Evolutionary conservation across 768 basidiomycete species (phyloP).

Genomic region (Agaricus subrufescens): DNA sequence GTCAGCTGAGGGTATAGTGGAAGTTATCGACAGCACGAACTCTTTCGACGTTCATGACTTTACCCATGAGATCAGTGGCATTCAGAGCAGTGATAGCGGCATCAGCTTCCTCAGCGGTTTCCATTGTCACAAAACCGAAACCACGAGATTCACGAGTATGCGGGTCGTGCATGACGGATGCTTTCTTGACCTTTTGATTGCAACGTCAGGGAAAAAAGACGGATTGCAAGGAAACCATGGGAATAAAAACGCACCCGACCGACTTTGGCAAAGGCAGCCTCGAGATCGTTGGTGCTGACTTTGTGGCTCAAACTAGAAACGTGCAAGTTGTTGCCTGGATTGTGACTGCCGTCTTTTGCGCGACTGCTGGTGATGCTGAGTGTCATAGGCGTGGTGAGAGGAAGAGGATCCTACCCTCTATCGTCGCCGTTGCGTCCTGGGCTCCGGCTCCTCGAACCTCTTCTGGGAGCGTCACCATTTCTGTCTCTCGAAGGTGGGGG

Average conservation of each 20-base stretch:
- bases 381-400: constrained; percentile 11
- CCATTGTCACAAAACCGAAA: constrained; percentile 80
- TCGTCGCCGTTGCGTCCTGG: constrained; percentile 50
- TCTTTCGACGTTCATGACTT: constrained; percentile 85
- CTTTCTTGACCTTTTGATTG: constrained; percentile 60
- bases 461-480: constrained; percentile 48
- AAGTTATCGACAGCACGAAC: constrained; percentile 29
- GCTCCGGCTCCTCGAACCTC: constrained; percentile 78
- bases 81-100: constrained; percentile 85
- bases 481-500: constrained; percentile 31
- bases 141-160: constrained; percentile 63
- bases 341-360: constrained; percentile 48
- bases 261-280: constrained; percentile 82
- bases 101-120: constrained; percentile 80
- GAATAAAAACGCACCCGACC: constrained; percentile 39
- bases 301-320: constrained; percentile 54
- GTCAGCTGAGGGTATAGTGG: not conserved
- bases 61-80: constrained; percentile 82
- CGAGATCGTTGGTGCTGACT: constrained; percentile 81
- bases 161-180: constrained; percentile 69
- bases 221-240: not conserved
- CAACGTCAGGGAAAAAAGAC: not conserved
- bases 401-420: too few relatives aligned
- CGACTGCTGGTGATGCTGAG: constrained; percentile 21
- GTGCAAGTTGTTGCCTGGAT: constrained; percentile 64